A percentile compares a stretch with the other conserved stretches of the same genome.
Conservation (phyloP, 2,329 filamentous ascomycete genomes). For the Colletotrichum spinosum region DNA sequence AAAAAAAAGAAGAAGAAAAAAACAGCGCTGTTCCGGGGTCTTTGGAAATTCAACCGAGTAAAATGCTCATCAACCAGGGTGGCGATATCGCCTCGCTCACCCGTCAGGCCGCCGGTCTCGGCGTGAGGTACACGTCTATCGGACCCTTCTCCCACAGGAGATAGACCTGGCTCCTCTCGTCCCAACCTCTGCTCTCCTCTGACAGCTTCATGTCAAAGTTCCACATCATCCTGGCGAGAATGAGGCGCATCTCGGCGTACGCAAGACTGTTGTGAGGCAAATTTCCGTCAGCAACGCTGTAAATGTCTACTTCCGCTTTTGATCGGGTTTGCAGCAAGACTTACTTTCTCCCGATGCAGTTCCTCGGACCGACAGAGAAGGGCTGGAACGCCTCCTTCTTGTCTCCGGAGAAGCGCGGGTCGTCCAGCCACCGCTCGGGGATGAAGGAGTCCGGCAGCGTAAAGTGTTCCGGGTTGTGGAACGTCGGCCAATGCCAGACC, state of each 20-base stretch:
- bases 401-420: constrained; percentile 38
- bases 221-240: constrained; percentile 12
- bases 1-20: no score
- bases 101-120: no score
- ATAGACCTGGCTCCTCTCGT: background rate
- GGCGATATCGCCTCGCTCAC: no score
- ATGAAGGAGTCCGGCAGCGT: constrained; percentile 53
- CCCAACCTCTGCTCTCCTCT: background rate
- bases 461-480: constrained; percentile 57
- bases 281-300: accelerated
- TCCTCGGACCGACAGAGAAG: constrained; percentile 44
- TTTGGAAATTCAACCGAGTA: no score
- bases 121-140: background rate
- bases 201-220: constrained; percentile 8
- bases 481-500: constrained; percentile 57
- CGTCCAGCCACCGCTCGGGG: constrained; percentile 53
- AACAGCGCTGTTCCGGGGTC: no score
- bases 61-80: no score
- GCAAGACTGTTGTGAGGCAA: background rate
- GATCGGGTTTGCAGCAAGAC: constrained; percentile 5
- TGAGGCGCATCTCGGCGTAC: background rate
- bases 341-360: constrained; percentile 48
- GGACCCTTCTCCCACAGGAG: constrained; percentile 15
- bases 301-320: accelerated
- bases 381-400: constrained; percentile 41